Conservation (phyloP, 345 rosid species). For the Melaleuca quinquenervia region DNA sequence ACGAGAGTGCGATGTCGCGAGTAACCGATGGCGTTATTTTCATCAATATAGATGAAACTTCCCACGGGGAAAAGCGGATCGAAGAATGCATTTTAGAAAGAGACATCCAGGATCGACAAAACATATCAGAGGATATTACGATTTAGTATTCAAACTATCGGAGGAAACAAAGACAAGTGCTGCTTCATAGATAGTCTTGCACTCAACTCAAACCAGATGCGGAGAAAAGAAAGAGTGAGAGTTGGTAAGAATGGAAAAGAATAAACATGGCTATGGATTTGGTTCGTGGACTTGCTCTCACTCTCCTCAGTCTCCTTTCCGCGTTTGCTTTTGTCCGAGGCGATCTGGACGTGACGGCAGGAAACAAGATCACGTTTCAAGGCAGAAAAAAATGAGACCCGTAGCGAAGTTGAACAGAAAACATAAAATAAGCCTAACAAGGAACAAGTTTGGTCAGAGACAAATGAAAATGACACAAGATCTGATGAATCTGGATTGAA, state of each 20-base stretch:
- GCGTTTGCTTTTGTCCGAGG: too few species aligned
- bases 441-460: neutral
- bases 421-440: neutral
- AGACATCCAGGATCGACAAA: neutral
- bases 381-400: neutral
- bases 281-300: neutral
- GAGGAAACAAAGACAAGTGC: neutral
- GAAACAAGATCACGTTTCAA: too few species aligned
- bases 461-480: neutral
- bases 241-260: too few species aligned
- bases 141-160: neutral
- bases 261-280: too few species aligned
- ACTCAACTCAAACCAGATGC: neutral
- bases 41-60: neutral
- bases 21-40: neutral
- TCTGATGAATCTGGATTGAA: neutral
- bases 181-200: neutral
- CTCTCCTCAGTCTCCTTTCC: neutral
- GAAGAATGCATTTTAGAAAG: neutral
- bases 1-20: neutral
- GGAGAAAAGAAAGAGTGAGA: too few species aligned
- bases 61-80: neutral
- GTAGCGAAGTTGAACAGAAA: neutral
- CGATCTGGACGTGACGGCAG: too few species aligned
- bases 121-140: neutral